Base-by-base conservation (phyloP, 148 eudicot genomes). In the Rhododendron ovatum region DNA sequence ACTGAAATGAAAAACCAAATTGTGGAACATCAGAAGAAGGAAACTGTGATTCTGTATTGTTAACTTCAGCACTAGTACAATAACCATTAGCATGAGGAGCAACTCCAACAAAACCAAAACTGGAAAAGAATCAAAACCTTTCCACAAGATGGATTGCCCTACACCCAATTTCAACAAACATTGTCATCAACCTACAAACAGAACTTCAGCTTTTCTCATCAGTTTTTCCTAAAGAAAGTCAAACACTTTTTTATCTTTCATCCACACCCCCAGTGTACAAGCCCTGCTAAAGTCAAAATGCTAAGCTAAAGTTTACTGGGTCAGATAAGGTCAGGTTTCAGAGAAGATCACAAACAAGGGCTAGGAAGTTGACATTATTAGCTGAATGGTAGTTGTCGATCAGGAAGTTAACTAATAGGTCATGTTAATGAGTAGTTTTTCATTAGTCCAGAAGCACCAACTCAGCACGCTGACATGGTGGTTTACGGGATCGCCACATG, bases 251-350 rank as follows among this genome's bases (percentile, higher is more conserved):
- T 61, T 53, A 51, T 80, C 74, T 82, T 41, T 73, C 79, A 35
- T 75, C 37, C 80, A 45, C 77, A 33, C 15, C 39, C 78, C 57
- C 80, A 63, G 45, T 77, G 76, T 78, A 28, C 59, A 81, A 39
- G 47, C 79, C 65, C 85, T 48, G 71, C 84, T 33, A 84, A 48
- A 39, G 74, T 65, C 45, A 78, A 83, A 65, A 71, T 57, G 69
- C 83, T 87, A 83, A 22, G 71, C 89, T 82, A 85, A 84, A 59
- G 75, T 28, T 85, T 89, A 81, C 78, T 17, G 86, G 86, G 89
- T 89, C 91, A 87, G 86, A 89, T 30, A 71, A 84, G 78, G 87
- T 84, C 86, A 87, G 90, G 41, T 71, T 85, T 78, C 47, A 30
- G 50, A 47, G 82, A 33, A 84, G 8, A 53, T 80, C 74, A 87